Base-by-base conservation (phyloP, 2,329 filamentous ascomycete genomes). In the Fusarium poae region DNA sequence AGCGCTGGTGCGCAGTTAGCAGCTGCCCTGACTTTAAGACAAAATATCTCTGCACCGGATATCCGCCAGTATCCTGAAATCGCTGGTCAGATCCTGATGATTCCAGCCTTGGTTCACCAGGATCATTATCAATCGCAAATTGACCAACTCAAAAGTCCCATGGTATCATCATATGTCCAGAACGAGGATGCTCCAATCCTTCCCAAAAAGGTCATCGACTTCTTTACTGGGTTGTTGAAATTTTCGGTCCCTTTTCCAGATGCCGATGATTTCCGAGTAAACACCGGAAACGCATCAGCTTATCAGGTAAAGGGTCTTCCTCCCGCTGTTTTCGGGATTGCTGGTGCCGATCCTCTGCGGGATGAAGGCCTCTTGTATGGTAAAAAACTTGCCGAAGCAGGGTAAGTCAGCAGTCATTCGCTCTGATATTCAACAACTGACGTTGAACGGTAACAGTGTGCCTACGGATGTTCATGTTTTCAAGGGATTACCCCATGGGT, bases 401-500 rank as follows among this genome's bases (percentile, higher is more conserved):
- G 82, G 78, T 84, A 65, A 71, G 80, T 27, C 23, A 20, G 1
- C 1, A 5, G 10, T 8, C 2, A 4, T 5, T 3, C 16, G 1
- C 2, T 9, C 2, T 43, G 2, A 1, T 21, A 6, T 4, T 4
- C 20, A 55, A 16, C 6, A 16, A 37, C 34, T 37, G 18, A 37
- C 34, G 12, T 37, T 5, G 34, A 6, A 1, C 9, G 5, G 13
- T 15, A 12, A 10, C 7, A 84, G 82, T 0, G 83, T 88, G 1
- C 81, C 85, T 0, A 86, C 84, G 0, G 76, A 84, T 55, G 74
- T 83, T 1, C 76, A 81, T 57, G 65, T 88, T 1, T 87, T 86
- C 72, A 80, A 77, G 27, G 85, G 86, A 0, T 74, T 88, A 1
- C 86, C 86, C 0, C 86, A 88, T 75, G 82, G 82, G 0, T 86